Evolutionary conservation across 306 rosid genomes (phyloP), one percentile per base, ranked within the genome.

Genomic region (Sindora glabra): DNA sequence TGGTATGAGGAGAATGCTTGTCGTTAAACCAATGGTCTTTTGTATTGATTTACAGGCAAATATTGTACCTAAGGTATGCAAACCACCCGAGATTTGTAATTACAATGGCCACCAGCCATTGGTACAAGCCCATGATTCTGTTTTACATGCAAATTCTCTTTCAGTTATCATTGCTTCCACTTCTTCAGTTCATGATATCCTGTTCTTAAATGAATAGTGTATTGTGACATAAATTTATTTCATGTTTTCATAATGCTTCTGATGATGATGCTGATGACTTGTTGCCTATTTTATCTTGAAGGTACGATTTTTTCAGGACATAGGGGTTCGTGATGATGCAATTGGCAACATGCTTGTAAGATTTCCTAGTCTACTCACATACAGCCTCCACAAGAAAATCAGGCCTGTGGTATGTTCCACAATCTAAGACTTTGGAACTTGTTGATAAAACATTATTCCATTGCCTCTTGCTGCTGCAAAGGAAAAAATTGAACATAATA

Each of bases 331-430:
- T 56, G 75, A 87, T 36, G 96, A 83, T 42, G 96, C 89, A 27
- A 85, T 91, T 54, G 85, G 95, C 64, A 91, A 81, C 72, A 91
- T 87, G 97, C 96, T 91, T 69, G 97, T 85, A 19, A 87, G 83
- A 61, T 91, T 87, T 79, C 96, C 97, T 52, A 62, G 87, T 4
- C 64, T 91, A 69, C 82, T 91, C 25, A 87, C 96, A 36, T 91
- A 83, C 84, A 91, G 91, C 75, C 82, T 87, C 56, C 7, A 75
- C 80, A 91, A 87, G 87, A 91, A 91, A 83, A 87, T 91, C 62
- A 79, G 89, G 14, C 96, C 87, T 5, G 95, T 87, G 89, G 97
- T 91, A 26, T 36, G 96, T 83, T 38, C 61, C 57, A 80, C 67
- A 64, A 62, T 57, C 21, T n/a, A 10, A 24, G 16, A 29, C 61